Evolutionary conservation across 2,329 filamentous ascomycete species (phyloP).

Genomic region (Fusarium goolgardi): DNA sequence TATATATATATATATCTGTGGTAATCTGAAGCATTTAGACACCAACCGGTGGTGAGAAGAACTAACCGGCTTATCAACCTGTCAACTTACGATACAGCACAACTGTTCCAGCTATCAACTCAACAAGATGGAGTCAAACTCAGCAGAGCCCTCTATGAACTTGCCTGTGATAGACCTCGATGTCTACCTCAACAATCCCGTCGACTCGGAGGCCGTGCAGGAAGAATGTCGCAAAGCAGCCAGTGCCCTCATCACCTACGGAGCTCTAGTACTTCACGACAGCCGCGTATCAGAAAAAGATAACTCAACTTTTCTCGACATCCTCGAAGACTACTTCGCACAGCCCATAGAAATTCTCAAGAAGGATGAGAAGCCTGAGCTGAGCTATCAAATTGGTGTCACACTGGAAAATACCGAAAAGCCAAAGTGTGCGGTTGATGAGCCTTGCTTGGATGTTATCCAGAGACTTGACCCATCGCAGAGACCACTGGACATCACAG

Average conservation of each 20-base stretch:
- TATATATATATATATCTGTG: constrained; percentile 2
- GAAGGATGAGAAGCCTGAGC: constrained; percentile 66
- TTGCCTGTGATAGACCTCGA: constrained; percentile 71
- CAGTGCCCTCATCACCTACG: constrained; percentile 68
- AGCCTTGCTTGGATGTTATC: constrained; percentile 69
- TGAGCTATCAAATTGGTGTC: constrained; percentile 71
- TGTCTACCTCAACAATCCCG: constrained; percentile 61
- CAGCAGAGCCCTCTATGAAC: constrained; percentile 60
- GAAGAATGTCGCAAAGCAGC: constrained; percentile 67
- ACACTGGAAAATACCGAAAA: constrained; percentile 73
- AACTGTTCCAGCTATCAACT: background rate
- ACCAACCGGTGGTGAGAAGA: background rate
- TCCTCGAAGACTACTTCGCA: constrained; percentile 74
- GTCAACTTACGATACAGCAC: background rate
- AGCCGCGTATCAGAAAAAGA: constrained; percentile 66
- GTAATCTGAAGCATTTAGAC: background rate
- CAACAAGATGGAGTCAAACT: constrained; percentile 39
- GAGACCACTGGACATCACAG: constrained; percentile 68
- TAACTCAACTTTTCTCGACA: constrained; percentile 68
- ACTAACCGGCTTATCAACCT: background rate
- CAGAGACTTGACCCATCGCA: constrained; percentile 64
- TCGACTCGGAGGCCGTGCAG: constrained; percentile 57
- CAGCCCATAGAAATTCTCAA: constrained; percentile 61
- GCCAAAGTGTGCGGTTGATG: constrained; percentile 72
- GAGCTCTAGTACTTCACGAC: constrained; percentile 70